phyloP scores from a whole-genome alignment of 306 rosid species.

The Abrus precatorius region DNA sequence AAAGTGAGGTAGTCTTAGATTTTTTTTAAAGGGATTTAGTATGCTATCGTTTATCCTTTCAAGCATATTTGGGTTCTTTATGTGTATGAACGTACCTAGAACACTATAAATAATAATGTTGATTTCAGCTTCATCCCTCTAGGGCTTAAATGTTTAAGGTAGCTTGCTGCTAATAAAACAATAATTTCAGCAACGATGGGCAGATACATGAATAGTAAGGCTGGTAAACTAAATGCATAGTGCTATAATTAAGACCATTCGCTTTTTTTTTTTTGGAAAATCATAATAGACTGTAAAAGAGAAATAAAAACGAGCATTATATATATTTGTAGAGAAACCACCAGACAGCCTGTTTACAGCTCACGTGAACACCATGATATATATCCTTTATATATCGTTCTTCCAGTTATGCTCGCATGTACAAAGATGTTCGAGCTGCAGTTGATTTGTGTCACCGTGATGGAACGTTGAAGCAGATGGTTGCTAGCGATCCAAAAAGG shows the following conservation, averaged over 20 bases:
- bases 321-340: constrained; percentile 28
- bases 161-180: constrained; percentile 27
- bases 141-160: constrained; percentile 8
- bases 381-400: constrained; percentile 23
- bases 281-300: neutral
- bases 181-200: neutral
- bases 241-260: constrained; percentile 16
- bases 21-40: constrained; percentile 10
- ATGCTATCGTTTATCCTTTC: constrained; percentile 18
- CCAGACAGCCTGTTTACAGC: constrained; percentile 32
- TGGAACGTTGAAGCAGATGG: constrained; percentile 98
- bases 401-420: constrained; percentile 85
- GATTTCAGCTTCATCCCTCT: constrained; percentile 3
- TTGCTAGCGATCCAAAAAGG: constrained; percentile 91
- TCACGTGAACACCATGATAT: constrained; percentile 17
- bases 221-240: constrained; percentile 16
- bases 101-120: constrained; percentile 22
- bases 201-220: neutral
- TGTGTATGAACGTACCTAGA: constrained; percentile 9
- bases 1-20: neutral
- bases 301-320: constrained; percentile 19
- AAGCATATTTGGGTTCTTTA: constrained; percentile 20
- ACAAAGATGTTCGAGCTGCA: constrained; percentile 99
- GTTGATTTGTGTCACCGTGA: constrained; percentile 99
- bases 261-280: constrained; percentile 15